These are phyloP conservation scores for Chrysosporium keratinophilum DNA, from an alignment of 2,329 filamentous ascomycete genomes.

Conservation along the genomic window DNA sequence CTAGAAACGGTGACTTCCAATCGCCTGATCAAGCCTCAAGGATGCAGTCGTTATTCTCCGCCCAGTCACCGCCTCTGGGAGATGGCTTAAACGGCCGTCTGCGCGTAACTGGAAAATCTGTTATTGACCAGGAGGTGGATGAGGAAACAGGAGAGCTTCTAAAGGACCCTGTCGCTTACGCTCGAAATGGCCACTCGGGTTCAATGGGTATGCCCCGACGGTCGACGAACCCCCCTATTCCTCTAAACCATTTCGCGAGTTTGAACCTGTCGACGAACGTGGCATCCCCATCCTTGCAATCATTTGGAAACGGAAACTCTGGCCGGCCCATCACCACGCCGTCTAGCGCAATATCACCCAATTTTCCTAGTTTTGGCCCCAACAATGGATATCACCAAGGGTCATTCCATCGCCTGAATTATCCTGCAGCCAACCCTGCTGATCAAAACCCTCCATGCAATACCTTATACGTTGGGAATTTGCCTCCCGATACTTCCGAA, in stretches of 20 bases:
- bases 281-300: slow-evolving; percentile 39
- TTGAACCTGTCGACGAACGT: slow-evolving; percentile 63
- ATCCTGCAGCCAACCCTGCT: slow-evolving; percentile 82
- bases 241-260: slow-evolving; percentile 56
- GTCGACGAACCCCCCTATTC: slow-evolving; percentile 61
- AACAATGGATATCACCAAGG: slow-evolving; percentile 47
- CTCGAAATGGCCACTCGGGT: slow-evolving; percentile 53
- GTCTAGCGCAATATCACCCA: slow-evolving; percentile 49
- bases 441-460: slow-evolving; percentile 98
- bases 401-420: slow-evolving; percentile 54
- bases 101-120: slow-evolving; percentile 49
- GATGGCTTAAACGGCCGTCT: slow-evolving; percentile 44
- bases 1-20: slow-evolving; percentile 44
- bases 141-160: slow-evolving; percentile 54
- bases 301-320: slow-evolving; percentile 42
- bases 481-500: slow-evolving; percentile 84
- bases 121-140: slow-evolving; percentile 54
- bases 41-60: slow-evolving; percentile 50
- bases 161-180: slow-evolving; percentile 55
- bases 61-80: slow-evolving; percentile 49
- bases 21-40: slow-evolving; percentile 41
- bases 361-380: slow-evolving; percentile 27
- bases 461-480: slow-evolving; percentile 93
- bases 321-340: slow-evolving; percentile 43
- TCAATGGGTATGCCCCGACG: slow-evolving; percentile 44